A percentile compares a stretch with the other conserved stretches of the same genome.
Conservation (phyloP, 2,329 filamentous ascomycete genomes). For the Fusarium austroafricanum region DNA sequence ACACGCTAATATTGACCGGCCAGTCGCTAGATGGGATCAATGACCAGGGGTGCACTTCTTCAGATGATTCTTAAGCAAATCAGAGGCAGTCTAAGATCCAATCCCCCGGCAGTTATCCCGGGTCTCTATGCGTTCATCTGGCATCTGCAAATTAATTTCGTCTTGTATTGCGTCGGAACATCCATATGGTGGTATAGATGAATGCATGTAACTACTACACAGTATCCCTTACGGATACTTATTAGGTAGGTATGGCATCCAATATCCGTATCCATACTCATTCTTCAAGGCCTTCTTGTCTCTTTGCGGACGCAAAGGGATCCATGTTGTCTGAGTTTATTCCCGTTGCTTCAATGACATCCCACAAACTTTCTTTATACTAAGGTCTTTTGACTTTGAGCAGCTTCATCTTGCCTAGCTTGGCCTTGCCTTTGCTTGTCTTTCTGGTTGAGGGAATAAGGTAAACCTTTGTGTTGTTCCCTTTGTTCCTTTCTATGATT, state of each 20-base stretch:
- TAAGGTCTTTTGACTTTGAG: slow-evolving; percentile 1
- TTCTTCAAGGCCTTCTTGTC: not conserved
- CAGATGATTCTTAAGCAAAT: slow-evolving; percentile 20
- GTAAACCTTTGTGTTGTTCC: not conserved
- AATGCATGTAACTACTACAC: not conserved
- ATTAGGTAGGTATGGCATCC: not conserved
- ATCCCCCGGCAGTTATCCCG: slow-evolving; percentile 33
- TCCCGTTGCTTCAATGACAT: slow-evolving; percentile 20
- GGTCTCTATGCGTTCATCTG: slow-evolving; percentile 25
- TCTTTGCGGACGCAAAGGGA: slow-evolving; percentile 2
- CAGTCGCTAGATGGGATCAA: slow-evolving; percentile 35
- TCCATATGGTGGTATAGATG: not conserved
- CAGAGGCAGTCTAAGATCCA: slow-evolving; percentile 19
- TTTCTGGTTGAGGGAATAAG: slow-evolving; percentile 10
- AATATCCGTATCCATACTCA: not conserved
- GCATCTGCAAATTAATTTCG: slow-evolving; percentile 9
- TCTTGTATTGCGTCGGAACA: slow-evolving; percentile 7
- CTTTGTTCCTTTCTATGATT: not conserved
- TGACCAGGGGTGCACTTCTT: slow-evolving; percentile 21
- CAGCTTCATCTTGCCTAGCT: not conserved
- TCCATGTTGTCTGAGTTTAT: not conserved
- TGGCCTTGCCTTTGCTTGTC: not conserved
- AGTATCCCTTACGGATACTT: no score
- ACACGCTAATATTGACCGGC: slow-evolving; percentile 25
- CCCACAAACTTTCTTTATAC: slow-evolving; percentile 11